Conservation (phyloP, 1,139 yeast genomes). For the Kodamaea plutei region DNA sequence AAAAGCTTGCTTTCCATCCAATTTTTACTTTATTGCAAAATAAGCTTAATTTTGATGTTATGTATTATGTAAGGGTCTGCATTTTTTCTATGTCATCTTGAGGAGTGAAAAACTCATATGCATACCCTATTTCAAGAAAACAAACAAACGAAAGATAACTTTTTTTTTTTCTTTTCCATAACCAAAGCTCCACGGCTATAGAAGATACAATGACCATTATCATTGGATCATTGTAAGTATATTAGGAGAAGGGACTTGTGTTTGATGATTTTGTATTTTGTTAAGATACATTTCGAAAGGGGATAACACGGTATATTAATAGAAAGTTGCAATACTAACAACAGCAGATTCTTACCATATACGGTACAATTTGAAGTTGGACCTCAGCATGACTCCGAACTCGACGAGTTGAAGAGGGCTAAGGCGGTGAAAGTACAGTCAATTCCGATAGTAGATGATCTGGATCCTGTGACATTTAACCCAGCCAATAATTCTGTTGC, state of each 20-base stretch:
- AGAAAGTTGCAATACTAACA: too few relatives aligned
- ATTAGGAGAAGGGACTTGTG: too few relatives aligned
- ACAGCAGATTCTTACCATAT: slow-evolving; percentile 60
- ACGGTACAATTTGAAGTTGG: slow-evolving; percentile 66
- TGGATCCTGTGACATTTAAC: neutral
- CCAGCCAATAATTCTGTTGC: too few relatives aligned
- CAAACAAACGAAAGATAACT: slow-evolving; percentile 15
- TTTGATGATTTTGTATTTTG: too few relatives aligned
- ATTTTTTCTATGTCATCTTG: too few relatives aligned
- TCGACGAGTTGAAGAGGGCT: slow-evolving; percentile 7
- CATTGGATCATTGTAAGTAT: slow-evolving; percentile 60
- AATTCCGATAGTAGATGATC: neutral
- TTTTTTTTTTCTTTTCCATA: too few relatives aligned
- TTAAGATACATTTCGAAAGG: too few relatives aligned
- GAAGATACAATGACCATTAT: slow-evolving; percentile 65
- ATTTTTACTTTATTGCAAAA: too few relatives aligned
- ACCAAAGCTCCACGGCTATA: too few relatives aligned
- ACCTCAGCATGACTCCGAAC: slow-evolving; percentile 7
- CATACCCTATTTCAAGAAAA: neutral
- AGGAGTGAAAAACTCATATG: slow-evolving; percentile 1
- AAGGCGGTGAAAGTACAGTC: slow-evolving; percentile 7
- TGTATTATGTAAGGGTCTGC: neutral
- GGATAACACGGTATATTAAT: too few relatives aligned
- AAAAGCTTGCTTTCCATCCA: too few relatives aligned
- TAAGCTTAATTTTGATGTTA: too few relatives aligned